Evolutionary conservation across 495 filamentous ascomycete species (phyloP).

Genomic region (Penicillium manginii): DNA sequence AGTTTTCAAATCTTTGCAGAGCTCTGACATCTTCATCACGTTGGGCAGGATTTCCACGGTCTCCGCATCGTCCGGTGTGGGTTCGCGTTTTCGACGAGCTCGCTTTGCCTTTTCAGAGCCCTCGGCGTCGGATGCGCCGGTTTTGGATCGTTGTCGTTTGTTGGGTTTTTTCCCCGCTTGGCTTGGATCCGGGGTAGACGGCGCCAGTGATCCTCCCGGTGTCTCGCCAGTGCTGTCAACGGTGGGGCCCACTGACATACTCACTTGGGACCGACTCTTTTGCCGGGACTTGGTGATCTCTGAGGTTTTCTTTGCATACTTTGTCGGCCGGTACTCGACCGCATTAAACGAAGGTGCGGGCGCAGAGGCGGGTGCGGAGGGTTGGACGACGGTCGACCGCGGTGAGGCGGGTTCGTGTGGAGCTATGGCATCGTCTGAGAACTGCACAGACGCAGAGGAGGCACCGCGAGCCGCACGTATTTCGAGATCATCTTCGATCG

Average conservation of each 20-base stretch:
- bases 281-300: slow-evolving; percentile 15
- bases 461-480: not conserved
- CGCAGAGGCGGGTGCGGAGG: not conserved
- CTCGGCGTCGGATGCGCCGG: slow-evolving; percentile 24
- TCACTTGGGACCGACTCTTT: slow-evolving; percentile 12
- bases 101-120: slow-evolving; percentile 35
- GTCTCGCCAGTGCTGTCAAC: slow-evolving; percentile 18
- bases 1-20: slow-evolving; percentile 74
- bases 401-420: not conserved
- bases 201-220: slow-evolving; percentile 11
- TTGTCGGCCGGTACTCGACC: slow-evolving; percentile 13
- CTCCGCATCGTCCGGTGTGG: slow-evolving; percentile 81
- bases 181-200: slow-evolving; percentile 23
- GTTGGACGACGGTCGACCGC: not conserved
- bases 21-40: slow-evolving; percentile 78
- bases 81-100: slow-evolving; percentile 47
- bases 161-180: slow-evolving; percentile 22
- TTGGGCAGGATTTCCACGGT: slow-evolving; percentile 66
- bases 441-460: not conserved
- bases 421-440: not conserved
- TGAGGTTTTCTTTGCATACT: slow-evolving; percentile 24
- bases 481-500: slow-evolving; percentile 21
- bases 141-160: slow-evolving; percentile 35
- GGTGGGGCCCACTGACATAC: slow-evolving; percentile 4
- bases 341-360: not conserved